These are phyloP conservation scores for Backusella parvicylindrica DNA, from an alignment of 192 early-diverging fungal species.

Conservation along the genomic window DNA sequence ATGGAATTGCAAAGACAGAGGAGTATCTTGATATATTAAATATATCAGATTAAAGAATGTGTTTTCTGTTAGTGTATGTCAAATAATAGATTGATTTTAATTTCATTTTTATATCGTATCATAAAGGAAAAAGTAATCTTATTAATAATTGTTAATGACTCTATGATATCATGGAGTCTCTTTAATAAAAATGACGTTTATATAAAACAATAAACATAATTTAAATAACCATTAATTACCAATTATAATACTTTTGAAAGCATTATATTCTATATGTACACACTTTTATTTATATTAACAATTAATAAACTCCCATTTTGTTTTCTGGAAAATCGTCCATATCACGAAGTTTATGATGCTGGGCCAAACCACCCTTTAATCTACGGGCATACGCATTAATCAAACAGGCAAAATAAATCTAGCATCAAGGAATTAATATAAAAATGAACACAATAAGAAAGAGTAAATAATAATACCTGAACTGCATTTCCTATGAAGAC, in stretches of 20 bases:
- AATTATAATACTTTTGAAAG: too few species aligned
- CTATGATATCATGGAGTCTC: too few species aligned
- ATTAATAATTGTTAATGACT: too few species aligned
- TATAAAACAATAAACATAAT: too few species aligned
- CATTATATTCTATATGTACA: neutral
- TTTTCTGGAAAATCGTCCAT: conserved; percentile 10
- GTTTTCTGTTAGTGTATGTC: too few species aligned
- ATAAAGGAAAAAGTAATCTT: too few species aligned
- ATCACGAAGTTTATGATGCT: conserved; percentile 13
- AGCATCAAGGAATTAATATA: neutral
- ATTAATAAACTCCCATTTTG: conserved; percentile 3
- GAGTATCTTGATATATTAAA: neutral
- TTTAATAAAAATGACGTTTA: too few species aligned
- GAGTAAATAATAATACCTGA: neutral
- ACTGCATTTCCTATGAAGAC: neutral
- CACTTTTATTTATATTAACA: neutral
- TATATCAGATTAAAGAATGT: too few species aligned
- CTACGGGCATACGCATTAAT: conserved; percentile 7
- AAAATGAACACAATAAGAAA: neutral
- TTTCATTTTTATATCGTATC: too few species aligned
- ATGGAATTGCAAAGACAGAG: neutral
- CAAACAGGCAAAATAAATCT: neutral
- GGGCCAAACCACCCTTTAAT: neutral
- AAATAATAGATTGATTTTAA: too few species aligned
- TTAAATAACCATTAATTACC: too few species aligned